Base-by-base conservation (phyloP, 73 alveolate species). In the Halteria grandinella region DNA sequence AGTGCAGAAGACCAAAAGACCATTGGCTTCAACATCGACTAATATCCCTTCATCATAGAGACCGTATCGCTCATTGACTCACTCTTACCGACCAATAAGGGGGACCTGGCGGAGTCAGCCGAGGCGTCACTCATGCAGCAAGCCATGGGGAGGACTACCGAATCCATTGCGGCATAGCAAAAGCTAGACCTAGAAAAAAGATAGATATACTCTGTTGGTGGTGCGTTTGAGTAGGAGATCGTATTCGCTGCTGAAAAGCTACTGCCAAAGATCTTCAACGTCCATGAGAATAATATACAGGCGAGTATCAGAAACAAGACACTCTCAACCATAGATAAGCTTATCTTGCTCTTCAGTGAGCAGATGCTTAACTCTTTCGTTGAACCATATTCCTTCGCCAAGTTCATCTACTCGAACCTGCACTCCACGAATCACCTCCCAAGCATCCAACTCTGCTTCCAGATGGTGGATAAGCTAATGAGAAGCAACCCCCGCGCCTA, bases 231-330 rank as follows among this genome's bases (percentile, higher is more conserved):
- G n/a, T n/a, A n/a, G 21, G 34, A 55, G 34, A 73, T 49, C 24
- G 48, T 43, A 12, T 25, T 64, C 48, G 32, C 79, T 1, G 87
- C 85, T 3, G 83, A 85, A 44, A 63, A 47, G 25, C 53, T 85
- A 44, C 54, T 85, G 12, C 94, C 94, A 45, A 62, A 44, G 27
- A 33, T 85, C 11, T 51, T 50, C 63, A 40, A 49, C 45, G 77
- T 85, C 28, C 79, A 66, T 51, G 89, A 69, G 43, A 39, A 51
- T 14, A 36, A 64, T 12, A 63, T 69, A 36, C 58, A 77, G 33
- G 29, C 55, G 34, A 31, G 25, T 32, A 18, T 69, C 24, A 2
- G 78, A 28, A 41, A 23, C 76, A 54, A 51, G 55, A 15, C 74
- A 20, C 90, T 85, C 50, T 34, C 41, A 40, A 53, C 79, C 0